Conservation (phyloP, 495 filamentous ascomycete genomes). For the Penicillium ucsense region DNA sequence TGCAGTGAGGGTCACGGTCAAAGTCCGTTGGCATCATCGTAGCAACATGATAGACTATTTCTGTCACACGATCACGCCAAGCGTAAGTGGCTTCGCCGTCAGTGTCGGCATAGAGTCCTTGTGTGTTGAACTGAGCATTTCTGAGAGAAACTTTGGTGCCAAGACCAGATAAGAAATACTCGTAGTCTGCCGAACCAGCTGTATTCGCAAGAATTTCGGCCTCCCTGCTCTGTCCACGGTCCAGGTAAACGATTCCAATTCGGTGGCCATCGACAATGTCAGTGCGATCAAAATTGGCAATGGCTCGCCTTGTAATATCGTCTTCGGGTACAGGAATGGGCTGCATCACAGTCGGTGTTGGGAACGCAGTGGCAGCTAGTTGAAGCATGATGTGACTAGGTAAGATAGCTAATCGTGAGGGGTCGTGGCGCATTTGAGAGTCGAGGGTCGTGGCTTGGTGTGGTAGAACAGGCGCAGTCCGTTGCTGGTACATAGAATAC, state of each 20-base stretch:
- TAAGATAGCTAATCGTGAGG: constrained; percentile 40
- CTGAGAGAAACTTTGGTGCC: constrained; percentile 72
- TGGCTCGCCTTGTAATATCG: constrained; percentile 64
- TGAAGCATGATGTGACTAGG: constrained; percentile 83
- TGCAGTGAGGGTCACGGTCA: constrained; percentile 61
- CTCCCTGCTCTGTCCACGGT: constrained; percentile 70
- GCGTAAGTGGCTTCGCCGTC: constrained; percentile 84
- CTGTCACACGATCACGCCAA: constrained; percentile 90
- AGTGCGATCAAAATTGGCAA: constrained; percentile 74
- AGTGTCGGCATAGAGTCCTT: constrained; percentile 74
- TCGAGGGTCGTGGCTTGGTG: constrained; percentile 52
- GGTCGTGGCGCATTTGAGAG: constrained; percentile 28
- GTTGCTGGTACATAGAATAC: constrained; percentile 62
- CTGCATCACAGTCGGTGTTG: constrained; percentile 55
- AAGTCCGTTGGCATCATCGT: constrained; percentile 93
- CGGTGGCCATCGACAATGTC: constrained; percentile 93
- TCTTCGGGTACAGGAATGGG: constrained; percentile 79
- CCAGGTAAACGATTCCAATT: constrained; percentile 88
- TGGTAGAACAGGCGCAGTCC: constrained; percentile 55
- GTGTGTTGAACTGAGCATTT: constrained; percentile 81
- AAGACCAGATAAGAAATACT: constrained; percentile 67
- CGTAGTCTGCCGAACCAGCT: constrained; percentile 74
- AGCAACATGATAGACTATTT: constrained; percentile 90
- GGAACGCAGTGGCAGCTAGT: constrained; percentile 51
- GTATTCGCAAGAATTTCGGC: constrained; percentile 76